phyloP scores from a whole-genome alignment of 768 basidiomycete species.

The Lentinus tigrinus region DNA sequence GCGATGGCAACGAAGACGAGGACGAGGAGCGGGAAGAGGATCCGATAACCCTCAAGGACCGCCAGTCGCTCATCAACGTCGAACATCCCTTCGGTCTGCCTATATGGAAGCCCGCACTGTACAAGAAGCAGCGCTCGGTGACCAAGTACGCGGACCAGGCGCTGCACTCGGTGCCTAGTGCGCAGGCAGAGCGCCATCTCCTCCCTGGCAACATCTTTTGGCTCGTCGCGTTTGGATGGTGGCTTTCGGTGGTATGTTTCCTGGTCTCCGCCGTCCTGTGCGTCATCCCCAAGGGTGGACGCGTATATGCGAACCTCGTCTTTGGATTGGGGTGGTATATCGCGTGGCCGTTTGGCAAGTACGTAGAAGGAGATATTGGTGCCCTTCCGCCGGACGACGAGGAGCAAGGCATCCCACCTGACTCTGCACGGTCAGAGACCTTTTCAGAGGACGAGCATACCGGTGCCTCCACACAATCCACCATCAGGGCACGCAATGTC shows the following conservation, averaged over 20 bases:
- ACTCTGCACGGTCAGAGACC: slow-evolving; percentile 11
- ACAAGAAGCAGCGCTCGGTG: slow-evolving; percentile 96
- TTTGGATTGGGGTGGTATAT: slow-evolving; percentile 96
- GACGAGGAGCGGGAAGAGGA: slow-evolving; percentile 61
- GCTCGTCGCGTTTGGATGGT: slow-evolving; percentile 90
- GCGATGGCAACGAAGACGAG: slow-evolving; percentile 36
- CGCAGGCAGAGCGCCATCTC: slow-evolving; percentile 90
- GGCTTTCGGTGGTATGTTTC: slow-evolving; percentile 77
- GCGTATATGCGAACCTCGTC: slow-evolving; percentile 79
- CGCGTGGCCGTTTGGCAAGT: slow-evolving; percentile 98
- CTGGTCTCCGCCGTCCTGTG: slow-evolving; percentile 65
- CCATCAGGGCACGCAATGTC: slow-evolving; percentile 41
- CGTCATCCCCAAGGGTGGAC: slow-evolving; percentile 77
- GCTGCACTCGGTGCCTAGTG: slow-evolving; percentile 88
- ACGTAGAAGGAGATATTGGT: slow-evolving; percentile 80
- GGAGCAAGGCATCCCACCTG: slow-evolving; percentile 24
- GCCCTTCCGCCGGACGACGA: slow-evolving; percentile 35
- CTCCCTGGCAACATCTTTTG: slow-evolving; percentile 94
- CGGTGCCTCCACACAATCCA: slow-evolving; percentile 32
- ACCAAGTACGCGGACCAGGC: slow-evolving; percentile 95
- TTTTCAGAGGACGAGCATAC: slow-evolving; percentile 35
- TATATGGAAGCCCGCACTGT: slow-evolving; percentile 99
- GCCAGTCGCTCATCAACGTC: slow-evolving; percentile 98
- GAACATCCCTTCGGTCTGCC: slow-evolving; percentile 98
- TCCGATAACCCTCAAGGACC: slow-evolving; percentile 88